Conservation (phyloP, 352 stramenopile genomes). For the Globisporangium polare region DNA sequence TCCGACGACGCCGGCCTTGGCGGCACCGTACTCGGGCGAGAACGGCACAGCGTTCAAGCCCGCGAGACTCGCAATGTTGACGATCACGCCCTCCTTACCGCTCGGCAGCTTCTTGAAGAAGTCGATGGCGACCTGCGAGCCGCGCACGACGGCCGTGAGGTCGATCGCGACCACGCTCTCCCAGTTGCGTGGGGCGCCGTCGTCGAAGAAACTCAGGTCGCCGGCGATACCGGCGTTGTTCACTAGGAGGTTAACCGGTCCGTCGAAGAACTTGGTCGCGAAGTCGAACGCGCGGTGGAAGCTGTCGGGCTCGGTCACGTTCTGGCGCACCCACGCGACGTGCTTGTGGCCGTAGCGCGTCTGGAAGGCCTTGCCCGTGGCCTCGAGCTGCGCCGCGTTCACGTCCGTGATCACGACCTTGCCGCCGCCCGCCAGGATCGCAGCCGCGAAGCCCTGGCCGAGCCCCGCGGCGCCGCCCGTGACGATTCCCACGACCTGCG, state of each 20-base stretch:
- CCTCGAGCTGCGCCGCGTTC: constrained; percentile 52
- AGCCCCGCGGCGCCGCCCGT: constrained; percentile 67
- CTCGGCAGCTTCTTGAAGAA: constrained; percentile 58
- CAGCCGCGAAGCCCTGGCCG: constrained; percentile 55
- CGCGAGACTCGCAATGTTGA: constrained; percentile 11
- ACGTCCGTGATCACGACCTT: constrained; percentile 80
- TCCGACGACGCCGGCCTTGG: constrained; percentile 75
- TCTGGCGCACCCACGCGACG: constrained; percentile 61
- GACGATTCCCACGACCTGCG: constrained; percentile 58
- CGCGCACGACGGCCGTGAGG: constrained; percentile 63
- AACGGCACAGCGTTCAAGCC: constrained; percentile 36
- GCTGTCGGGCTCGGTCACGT: constrained; percentile 62
- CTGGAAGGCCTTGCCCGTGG: constrained; percentile 55
- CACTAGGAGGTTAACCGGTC: constrained; percentile 64
- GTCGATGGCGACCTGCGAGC: constrained; percentile 54
- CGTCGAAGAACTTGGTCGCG: constrained; percentile 53
- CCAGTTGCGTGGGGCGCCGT: constrained; percentile 37
- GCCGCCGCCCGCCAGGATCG: constrained; percentile 42
- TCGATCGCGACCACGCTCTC: constrained; percentile 69
- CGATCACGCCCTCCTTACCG: constrained; percentile 54
- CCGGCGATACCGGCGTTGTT: constrained; percentile 80
- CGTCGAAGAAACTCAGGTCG: constrained; percentile 45
- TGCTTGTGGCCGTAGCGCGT: constrained; percentile 41
- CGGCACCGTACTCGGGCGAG: constrained; percentile 60
- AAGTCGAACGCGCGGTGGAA: constrained; percentile 62